phyloP scores from a whole-genome alignment of 140 eudicot genomes.

The Cichorium intybus region DNA sequence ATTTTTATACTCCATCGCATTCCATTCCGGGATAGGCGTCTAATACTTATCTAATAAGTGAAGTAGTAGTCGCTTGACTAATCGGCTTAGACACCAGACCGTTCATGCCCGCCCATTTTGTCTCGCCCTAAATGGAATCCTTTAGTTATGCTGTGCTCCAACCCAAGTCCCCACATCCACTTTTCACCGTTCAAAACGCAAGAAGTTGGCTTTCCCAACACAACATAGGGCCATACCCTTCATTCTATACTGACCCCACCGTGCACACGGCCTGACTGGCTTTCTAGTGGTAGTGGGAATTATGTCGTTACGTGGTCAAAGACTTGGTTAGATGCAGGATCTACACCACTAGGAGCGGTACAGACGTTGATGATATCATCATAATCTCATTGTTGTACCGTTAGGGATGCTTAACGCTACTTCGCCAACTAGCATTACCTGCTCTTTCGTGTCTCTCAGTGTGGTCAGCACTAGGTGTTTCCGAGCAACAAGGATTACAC shows the following conservation, averaged over 20 bases:
- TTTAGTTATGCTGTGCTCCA: neutral
- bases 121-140: neutral
- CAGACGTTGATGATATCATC: too few relatives aligned
- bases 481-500: too few relatives aligned
- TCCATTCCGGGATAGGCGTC: slow-evolving; percentile 12
- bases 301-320: too few relatives aligned
- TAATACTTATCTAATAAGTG: slow-evolving; percentile 16
- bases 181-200: slow-evolving; percentile 3
- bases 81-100: slow-evolving; percentile 10
- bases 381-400: too few relatives aligned
- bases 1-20: slow-evolving; percentile 7
- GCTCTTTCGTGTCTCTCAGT: neutral
- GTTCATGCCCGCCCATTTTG: neutral
- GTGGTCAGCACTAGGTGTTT: too few relatives aligned
- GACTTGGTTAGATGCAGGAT: too few relatives aligned
- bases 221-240: slow-evolving; percentile 11
- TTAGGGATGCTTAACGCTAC: neutral
- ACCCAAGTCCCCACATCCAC: neutral
- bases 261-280: too few relatives aligned
- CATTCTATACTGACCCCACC: slow-evolving; percentile 3
- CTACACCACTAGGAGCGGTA: too few relatives aligned
- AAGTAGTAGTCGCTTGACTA: slow-evolving; percentile 14
- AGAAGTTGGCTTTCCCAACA: slow-evolving; percentile 18
- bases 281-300: too few relatives aligned
- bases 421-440: neutral